phyloP scores from a whole-genome alignment of 192 early-diverging fungal species.

The Backusella macrospora region DNA sequence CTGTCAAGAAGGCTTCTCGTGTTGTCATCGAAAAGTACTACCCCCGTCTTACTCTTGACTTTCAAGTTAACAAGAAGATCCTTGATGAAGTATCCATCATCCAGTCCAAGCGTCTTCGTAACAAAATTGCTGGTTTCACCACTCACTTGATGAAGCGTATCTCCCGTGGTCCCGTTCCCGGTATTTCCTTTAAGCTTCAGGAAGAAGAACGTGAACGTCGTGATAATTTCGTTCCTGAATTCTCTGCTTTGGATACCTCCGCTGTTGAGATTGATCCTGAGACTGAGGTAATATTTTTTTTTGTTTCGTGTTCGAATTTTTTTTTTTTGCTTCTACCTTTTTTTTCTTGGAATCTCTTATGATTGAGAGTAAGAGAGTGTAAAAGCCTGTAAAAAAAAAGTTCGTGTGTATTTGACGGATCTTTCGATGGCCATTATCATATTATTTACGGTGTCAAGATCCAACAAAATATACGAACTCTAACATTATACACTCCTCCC shows the following conservation, averaged over 20 bases:
- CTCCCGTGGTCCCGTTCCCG: conserved; percentile 95
- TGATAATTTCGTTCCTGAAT: conserved; percentile 99
- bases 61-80: conserved; percentile 99
- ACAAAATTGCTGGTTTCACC: conserved; percentile 99
- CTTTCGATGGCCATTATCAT: conserved; percentile 36
- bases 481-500: not conserved
- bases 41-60: conserved; percentile 96
- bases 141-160: conserved; percentile 99
- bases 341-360: no score
- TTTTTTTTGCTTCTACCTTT: no score
- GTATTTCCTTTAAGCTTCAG: conserved; percentile 99
- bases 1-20: conserved; percentile 99
- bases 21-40: conserved; percentile 99
- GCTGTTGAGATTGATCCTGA: conserved; percentile 94
- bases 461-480: conserved; percentile 5
- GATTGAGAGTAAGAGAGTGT: not conserved
- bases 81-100: conserved; percentile 97
- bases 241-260: conserved; percentile 91
- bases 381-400: not conserved
- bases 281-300: conserved; percentile 66
- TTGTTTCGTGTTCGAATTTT: not conserved
- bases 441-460: conserved; percentile 39
- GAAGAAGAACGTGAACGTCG: conserved; percentile 99
- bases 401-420: conserved; percentile 24
- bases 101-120: conserved; percentile 97